These are phyloP conservation scores for Cicer chorassanicum DNA, from an alignment of 306 rosid genomes.

Conservation along the genomic window DNA sequence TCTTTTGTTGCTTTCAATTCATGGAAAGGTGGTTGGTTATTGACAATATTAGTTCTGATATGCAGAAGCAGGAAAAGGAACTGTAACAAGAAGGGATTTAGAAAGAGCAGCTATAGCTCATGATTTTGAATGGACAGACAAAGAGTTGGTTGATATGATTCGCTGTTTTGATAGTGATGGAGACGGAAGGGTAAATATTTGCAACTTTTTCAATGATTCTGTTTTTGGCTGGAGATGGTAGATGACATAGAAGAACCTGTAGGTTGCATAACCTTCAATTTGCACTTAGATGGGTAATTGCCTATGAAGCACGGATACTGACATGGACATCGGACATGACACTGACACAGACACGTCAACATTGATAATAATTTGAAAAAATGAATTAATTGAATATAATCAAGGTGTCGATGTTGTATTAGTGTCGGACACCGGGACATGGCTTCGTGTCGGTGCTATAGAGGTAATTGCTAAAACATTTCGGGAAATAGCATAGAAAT, in stretches of 20 bases:
- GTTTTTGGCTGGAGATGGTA: neutral
- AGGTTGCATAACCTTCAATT: neutral
- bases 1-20: conserved; percentile 9
- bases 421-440: too few relatives aligned
- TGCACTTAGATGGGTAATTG: conserved; percentile 9
- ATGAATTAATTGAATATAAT: too few relatives aligned
- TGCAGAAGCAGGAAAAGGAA: conserved; percentile 75
- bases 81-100: conserved; percentile 61
- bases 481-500: neutral
- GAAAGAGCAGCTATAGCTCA: conserved; percentile 71
- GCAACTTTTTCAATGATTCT: conserved; percentile 2
- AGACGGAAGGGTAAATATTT: conserved; percentile 70
- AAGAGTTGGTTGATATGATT: conserved; percentile 79
- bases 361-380: too few relatives aligned
- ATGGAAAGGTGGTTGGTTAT: conserved; percentile 13
- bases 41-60: conserved; percentile 45
- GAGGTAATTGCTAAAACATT: neutral
- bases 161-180: conserved; percentile 77
- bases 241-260: neutral
- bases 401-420: too few relatives aligned
- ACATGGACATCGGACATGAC: too few relatives aligned
- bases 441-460: too few relatives aligned
- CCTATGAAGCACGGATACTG: too few relatives aligned
- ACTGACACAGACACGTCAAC: too few relatives aligned
- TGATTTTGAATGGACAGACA: conserved; percentile 80